Base-by-base conservation (phyloP, 805 yeast genomes). In the Kregervanrija fluxuum region DNA sequence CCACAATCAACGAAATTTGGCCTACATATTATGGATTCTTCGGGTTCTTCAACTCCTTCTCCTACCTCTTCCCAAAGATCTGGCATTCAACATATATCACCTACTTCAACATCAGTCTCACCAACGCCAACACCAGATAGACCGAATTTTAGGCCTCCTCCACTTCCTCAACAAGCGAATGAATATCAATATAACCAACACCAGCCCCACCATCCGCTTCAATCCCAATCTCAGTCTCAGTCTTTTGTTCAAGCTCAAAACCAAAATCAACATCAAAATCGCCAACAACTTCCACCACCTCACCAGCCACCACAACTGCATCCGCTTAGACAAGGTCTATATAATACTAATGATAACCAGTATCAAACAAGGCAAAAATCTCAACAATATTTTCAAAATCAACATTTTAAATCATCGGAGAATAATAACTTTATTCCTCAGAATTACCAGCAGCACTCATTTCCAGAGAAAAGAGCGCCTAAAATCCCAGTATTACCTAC, bases 341-440 rank as follows among this genome's bases (percentile, higher is more conserved):
- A 22, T 1, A 40, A 39, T 11, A 43, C 40, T 15, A 40, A 33
- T 22, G 13, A n/a, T 32, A 42, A 40, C 10, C 44, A 40, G 30
- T 47, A 35, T 41, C 52, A 17, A 33, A 46, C 30, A 30, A 55
- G 22, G 30, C 57, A 46, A 15, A 55, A 49, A 28, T 37, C n/a
- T 8, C 48, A 40, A 15, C 42, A 38, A 2, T 31, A 44, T n/a
- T 46, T 37, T 8, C 50, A 38, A 13, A 44, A 38, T 16, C 22
- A 30, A 15, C 39, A 37, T 14, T 15, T 33, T 13, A 42, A 41
- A 30, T 34, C 44, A 33, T 9, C 10, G 13, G 35, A 33, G 14
- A 30, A 30, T n/a, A n/a, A 12, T 8, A 33, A 14, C 15, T 5
- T 8, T 11, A n/a, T 5, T 11, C 40, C 28, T 5, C 45, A 38